Evolutionary conservation across 805 yeast genomes (phyloP).

Genomic region (Lipomyces japonicus): DNA sequence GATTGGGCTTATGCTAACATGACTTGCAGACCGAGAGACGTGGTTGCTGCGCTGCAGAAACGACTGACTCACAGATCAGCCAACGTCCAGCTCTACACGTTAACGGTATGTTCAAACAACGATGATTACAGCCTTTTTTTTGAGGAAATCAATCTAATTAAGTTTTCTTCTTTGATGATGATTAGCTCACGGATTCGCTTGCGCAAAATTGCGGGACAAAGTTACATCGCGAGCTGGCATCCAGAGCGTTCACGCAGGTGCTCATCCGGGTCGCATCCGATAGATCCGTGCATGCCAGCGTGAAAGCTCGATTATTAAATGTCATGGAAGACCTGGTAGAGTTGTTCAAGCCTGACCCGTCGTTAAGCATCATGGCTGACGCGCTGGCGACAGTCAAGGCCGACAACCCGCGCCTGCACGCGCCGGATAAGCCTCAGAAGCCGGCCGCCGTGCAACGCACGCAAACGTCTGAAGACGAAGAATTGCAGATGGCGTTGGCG

Average conservation of each 20-base stretch:
- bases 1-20: background rate
- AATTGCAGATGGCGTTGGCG: conserved; percentile 69
- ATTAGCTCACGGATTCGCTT: conserved; percentile 49
- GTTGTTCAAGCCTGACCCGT: conserved; percentile 69
- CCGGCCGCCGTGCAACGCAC: conserved; percentile 30
- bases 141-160: background rate
- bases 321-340: conserved; percentile 62
- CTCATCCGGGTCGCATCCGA: conserved; percentile 53
- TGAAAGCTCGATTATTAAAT: conserved; percentile 63
- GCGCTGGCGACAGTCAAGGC: conserved; percentile 50
- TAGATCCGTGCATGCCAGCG: conserved; percentile 56
- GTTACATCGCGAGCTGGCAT: conserved; percentile 59
- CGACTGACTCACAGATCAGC: conserved; percentile 56
- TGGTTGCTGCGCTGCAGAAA: conserved; percentile 46
- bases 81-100: conserved; percentile 58
- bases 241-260: conserved; percentile 49
- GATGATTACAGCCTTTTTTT: background rate
- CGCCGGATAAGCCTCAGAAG: conserved; percentile 61
- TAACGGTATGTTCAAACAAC: conserved; percentile 37
- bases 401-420: conserved; percentile 41
- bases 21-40: conserved; percentile 39
- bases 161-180: background rate
- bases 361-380: conserved; percentile 64
- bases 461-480: conserved; percentile 64
- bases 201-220: conserved; percentile 77